phyloP scores from a whole-genome alignment of 495 filamentous ascomycete genomes.

The Penicillium robsamsonii region DNA sequence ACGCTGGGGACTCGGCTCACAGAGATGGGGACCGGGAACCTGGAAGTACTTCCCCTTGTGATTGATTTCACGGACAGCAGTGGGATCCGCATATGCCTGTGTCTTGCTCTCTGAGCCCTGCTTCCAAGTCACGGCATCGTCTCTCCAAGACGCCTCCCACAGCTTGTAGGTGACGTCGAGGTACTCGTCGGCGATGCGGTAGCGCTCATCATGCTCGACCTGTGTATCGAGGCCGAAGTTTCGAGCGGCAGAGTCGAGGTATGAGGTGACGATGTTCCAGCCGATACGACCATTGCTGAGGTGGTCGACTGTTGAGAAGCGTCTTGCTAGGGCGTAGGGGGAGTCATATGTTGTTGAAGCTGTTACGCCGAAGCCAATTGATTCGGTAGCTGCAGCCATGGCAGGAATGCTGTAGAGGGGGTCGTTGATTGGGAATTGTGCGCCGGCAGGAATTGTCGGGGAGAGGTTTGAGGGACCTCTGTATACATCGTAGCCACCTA shows the following conservation, averaged over 20 bases:
- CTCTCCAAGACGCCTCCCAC: conserved; percentile 63
- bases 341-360: conserved; percentile 64
- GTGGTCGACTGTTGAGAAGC: conserved; percentile 66
- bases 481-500: conserved; percentile 66
- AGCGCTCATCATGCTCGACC: conserved; percentile 63
- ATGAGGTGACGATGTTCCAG: conserved; percentile 69
- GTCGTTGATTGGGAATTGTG: conserved; percentile 66
- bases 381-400: conserved; percentile 54
- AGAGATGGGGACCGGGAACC: conserved; percentile 64
- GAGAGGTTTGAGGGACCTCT: conserved; percentile 53
- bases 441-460: conserved; percentile 57
- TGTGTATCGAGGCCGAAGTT: conserved; percentile 61
- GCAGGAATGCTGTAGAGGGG: conserved; percentile 44
- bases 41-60: conserved; percentile 64
- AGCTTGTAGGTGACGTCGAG: conserved; percentile 67
- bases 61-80: conserved; percentile 59
- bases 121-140: conserved; percentile 54
- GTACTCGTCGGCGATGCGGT: conserved; percentile 66
- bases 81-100: conserved; percentile 54
- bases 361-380: conserved; percentile 67
- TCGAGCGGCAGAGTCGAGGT: conserved; percentile 62
- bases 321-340: conserved; percentile 65
- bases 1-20: conserved; percentile 62
- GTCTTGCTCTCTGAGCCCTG: conserved; percentile 21
- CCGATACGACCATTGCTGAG: conserved; percentile 61